Conservation (phyloP, 176 grass and related monocot genomes). For the Zea luxurians region DNA sequence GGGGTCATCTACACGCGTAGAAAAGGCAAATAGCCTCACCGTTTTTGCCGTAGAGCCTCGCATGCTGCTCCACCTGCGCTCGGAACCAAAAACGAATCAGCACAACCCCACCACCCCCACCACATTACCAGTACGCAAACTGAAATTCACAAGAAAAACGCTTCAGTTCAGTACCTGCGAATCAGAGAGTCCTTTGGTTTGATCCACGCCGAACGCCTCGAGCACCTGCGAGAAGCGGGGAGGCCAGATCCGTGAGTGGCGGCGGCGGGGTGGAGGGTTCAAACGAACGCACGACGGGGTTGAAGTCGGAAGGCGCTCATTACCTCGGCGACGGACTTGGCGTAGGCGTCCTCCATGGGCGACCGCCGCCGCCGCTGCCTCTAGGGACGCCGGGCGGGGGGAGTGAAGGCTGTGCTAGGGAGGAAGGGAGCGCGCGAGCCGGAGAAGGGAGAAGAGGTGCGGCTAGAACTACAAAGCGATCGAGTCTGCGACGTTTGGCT, state of each 20-base stretch:
- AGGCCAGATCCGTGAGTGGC: constrained; percentile 50
- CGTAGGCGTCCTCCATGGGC: constrained; percentile 84
- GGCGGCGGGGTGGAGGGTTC: background rate
- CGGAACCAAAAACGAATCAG: constrained; percentile 43
- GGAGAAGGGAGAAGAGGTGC: background rate
- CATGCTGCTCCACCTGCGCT: constrained; percentile 70
- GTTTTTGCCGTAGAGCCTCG: constrained; percentile 73
- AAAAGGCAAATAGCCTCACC: constrained; percentile 38
- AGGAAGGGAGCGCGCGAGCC: background rate
- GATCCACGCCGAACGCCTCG: constrained; percentile 82
- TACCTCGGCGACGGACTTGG: constrained; percentile 90
- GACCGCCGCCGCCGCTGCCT: constrained; percentile 31
- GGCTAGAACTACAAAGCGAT: background rate
- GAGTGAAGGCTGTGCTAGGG: background rate
- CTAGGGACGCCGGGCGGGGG: constrained; percentile 6
- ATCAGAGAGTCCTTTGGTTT: constrained; percentile 81
- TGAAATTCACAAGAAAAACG: background rate
- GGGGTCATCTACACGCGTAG: background rate
- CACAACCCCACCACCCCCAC: background rate
- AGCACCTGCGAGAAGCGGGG: constrained; percentile 63
- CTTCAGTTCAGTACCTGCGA: constrained; percentile 59
- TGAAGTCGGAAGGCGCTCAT: background rate
- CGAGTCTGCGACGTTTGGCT: background rate
- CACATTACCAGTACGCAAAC: background rate
- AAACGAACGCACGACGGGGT: background rate